Evolutionary conservation across 768 basidiomycete species (phyloP), one percentile per base, ranked within the genome.

Genomic region (Hygrocybe coccinea): DNA sequence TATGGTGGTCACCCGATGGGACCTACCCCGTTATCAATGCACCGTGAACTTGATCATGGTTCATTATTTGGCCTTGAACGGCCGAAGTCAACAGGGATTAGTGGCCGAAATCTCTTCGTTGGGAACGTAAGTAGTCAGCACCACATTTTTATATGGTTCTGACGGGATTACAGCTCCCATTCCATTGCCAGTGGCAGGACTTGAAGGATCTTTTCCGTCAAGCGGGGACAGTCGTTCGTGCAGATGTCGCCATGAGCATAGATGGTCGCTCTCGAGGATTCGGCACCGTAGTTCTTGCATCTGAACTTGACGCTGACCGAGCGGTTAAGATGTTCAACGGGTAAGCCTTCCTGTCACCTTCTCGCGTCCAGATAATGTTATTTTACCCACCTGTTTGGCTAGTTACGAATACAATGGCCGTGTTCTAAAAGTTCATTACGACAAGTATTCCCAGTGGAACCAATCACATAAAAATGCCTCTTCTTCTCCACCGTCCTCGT

Each of bases 111-210:
- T 65, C 75, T 95, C 15, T 93, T 95, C 64, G 88, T 95, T 34
- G 91, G 91, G 54, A 95, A 95, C 70, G 91, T 93, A 66, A 67
- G 87, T 80, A 46, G 50, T 55, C 39, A 3, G 3, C 4, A 6
- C 33, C 10, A 36, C 21, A 2, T 3, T 10, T 14, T 33, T 33
- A 14, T 14, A 15, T 11, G 5, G 35, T 17, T 44, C 19, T 25
- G 11, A 49, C 10, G 38, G n/a, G 33, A 48, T 48, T 46, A 12
- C 56, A 93, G 91, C 81, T 95, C 14, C 92, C 92, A 0, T 94
- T 93, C 71, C 92, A 94, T 63, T 88, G 87, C 62, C 92, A 94
- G 72, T 99, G 95, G 95, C 95, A 97, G 71, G 95, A 98, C 66
- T 79, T 99, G 43, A 97, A 98, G 71, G 95, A 97, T 70, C 79